These are phyloP conservation scores for Aspergillus intermedius DNA, from an alignment of 2,329 filamentous ascomycete genomes.

Conservation along the genomic window DNA sequence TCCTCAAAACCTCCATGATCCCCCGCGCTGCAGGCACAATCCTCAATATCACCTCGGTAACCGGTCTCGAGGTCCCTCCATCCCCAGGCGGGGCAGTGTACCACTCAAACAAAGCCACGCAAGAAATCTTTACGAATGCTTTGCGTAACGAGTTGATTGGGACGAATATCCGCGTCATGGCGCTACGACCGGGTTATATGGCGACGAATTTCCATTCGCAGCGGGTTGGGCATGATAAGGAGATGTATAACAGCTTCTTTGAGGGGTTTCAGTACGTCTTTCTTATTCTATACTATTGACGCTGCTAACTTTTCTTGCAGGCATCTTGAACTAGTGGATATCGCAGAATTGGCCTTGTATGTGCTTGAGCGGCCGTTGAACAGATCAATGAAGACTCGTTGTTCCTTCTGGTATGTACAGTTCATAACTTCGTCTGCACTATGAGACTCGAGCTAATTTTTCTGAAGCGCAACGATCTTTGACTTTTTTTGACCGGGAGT, in stretches of 20 bases:
- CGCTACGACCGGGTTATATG: constrained; percentile 43
- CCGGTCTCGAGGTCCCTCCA: constrained; percentile 43
- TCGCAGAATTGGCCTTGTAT: constrained; percentile 39
- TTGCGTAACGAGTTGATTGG: constrained; percentile 43
- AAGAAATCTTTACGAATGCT: constrained; percentile 46
- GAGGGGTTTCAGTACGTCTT: constrained; percentile 33
- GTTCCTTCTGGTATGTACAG: constrained; percentile 33
- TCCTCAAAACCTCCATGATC: constrained; percentile 41
- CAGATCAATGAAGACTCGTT: constrained; percentile 40
- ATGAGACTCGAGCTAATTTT: background rate
- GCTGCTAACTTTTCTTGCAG: background rate
- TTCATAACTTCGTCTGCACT: background rate
- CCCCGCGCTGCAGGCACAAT: constrained; percentile 38
- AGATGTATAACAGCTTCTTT: constrained; percentile 40
- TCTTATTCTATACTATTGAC: background rate
- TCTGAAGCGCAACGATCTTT: constrained; percentile 26
- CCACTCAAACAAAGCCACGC: constrained; percentile 42
- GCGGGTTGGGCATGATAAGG: constrained; percentile 40
- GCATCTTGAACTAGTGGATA: constrained; percentile 38
- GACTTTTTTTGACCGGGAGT: constrained; percentile 25
- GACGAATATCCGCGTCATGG: constrained; percentile 44
- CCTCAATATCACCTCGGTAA: constrained; percentile 44
- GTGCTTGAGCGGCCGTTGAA: constrained; percentile 39
- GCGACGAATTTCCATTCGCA: constrained; percentile 45
- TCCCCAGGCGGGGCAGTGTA: constrained; percentile 47